Evolutionary conservation across 2,329 filamentous ascomycete species (phyloP).

Genomic region (Neocucurbitaria cava): DNA sequence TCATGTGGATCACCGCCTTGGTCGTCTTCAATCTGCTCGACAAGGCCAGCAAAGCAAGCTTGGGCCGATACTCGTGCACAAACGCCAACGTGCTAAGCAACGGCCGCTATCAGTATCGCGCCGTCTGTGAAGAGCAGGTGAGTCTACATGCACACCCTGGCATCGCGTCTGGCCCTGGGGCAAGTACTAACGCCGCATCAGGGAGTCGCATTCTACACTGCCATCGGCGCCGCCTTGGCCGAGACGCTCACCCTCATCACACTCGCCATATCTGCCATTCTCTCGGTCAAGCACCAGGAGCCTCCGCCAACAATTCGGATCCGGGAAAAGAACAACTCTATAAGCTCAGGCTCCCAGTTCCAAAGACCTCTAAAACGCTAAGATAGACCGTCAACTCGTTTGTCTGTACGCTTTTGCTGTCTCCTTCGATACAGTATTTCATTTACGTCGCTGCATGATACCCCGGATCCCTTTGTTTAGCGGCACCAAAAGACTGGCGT

Average conservation of each 20-base stretch:
- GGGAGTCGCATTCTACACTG: constrained; percentile 47
- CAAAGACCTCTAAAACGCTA: constrained; percentile 23
- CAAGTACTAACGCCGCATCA: constrained; percentile 26
- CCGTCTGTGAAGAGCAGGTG: constrained; percentile 49
- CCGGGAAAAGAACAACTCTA: constrained; percentile 35
- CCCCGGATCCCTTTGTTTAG: constrained; percentile 28
- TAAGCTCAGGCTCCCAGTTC: constrained; percentile 27
- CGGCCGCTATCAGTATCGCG: constrained; percentile 46
- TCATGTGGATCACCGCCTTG: constrained; percentile 42
- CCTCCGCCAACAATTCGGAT: constrained; percentile 31
- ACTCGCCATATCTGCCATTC: constrained; percentile 39
- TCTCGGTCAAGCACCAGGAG: constrained; percentile 32
- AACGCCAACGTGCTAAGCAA: constrained; percentile 44
- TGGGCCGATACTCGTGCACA: constrained; percentile 46
- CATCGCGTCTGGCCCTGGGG: not conserved
- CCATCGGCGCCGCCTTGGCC: constrained; percentile 40
- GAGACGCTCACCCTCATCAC: constrained; percentile 42
- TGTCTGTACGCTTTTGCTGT: constrained; percentile 1
- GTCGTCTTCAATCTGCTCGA: constrained; percentile 44
- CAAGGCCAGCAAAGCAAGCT: constrained; percentile 46
- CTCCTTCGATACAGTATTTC: constrained; percentile 2
- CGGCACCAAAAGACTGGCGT: constrained; percentile 10
- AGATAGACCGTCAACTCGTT: constrained; percentile 1
- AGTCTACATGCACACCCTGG: constrained; percentile 1
- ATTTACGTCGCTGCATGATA: constrained; percentile 34